Evolutionary conservation across 2,329 filamentous ascomycete genomes (phyloP).

Genomic region (Fusarium marasasianum): DNA sequence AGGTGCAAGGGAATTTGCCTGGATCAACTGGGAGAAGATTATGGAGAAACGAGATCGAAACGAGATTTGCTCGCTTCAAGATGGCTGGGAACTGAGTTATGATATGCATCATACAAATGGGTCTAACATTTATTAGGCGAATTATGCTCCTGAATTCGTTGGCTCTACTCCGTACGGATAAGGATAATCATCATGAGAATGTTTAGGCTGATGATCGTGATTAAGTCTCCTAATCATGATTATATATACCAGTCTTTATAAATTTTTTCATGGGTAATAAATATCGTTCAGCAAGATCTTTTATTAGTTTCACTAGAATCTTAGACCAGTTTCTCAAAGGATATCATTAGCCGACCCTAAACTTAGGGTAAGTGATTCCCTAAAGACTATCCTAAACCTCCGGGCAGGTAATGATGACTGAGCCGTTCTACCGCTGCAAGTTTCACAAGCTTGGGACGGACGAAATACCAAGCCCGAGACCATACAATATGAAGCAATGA

Average conservation of each 20-base stretch:
- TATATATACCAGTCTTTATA: not conserved
- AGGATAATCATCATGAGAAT: not conserved
- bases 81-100: conserved; percentile 15
- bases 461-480: not conserved
- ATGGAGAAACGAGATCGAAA: conserved; percentile 13
- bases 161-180: not conserved
- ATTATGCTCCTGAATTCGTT: not conserved
- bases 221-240: not conserved
- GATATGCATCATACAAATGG: conserved; percentile 2
- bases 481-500: conserved; percentile 4
- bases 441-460: not conserved
- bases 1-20: not conserved
- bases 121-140: not conserved
- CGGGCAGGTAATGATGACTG: not conserved
- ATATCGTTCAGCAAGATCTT: not conserved
- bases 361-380: not conserved
- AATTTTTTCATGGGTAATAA: not conserved
- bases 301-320: not conserved
- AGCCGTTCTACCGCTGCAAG: not conserved
- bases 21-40: not conserved
- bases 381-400: not conserved
- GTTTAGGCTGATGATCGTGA: not conserved
- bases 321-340: not conserved
- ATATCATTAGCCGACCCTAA: not conserved
- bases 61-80: conserved; percentile 10